Evolutionary conservation across 2,329 filamentous ascomycete species (phyloP).

Genomic region (Venturiaceae sp.): DNA sequence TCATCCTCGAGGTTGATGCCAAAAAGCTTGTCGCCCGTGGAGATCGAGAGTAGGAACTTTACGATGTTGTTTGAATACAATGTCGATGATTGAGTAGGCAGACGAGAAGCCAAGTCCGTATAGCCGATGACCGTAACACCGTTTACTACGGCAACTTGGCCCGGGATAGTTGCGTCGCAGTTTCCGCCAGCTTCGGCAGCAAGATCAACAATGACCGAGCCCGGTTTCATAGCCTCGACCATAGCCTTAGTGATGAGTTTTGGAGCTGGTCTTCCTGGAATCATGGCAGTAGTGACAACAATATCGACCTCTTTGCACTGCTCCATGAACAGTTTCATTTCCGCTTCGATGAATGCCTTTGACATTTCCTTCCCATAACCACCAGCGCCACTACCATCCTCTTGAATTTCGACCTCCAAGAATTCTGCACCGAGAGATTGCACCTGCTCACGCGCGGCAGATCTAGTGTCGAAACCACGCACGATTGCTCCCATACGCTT

Average conservation of each 20-base stretch:
- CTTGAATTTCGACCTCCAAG: slow-evolving; percentile 73
- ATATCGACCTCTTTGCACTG: slow-evolving; percentile 85
- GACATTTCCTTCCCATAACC: slow-evolving; percentile 94
- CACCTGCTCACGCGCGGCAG: slow-evolving; percentile 81
- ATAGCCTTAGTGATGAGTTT: slow-evolving; percentile 76
- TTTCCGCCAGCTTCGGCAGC: slow-evolving; percentile 84
- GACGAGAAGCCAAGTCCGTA: slow-evolving; percentile 75
- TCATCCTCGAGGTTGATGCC: slow-evolving; percentile 75
- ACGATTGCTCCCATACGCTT: slow-evolving; percentile 82
- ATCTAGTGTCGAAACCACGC: slow-evolving; percentile 80
- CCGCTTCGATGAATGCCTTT: slow-evolving; percentile 83
- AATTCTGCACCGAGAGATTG: slow-evolving; percentile 86
- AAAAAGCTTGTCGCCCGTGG: slow-evolving; percentile 67
- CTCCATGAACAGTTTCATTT: slow-evolving; percentile 87
- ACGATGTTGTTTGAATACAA: slow-evolving; percentile 92
- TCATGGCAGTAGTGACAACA: slow-evolving; percentile 85
- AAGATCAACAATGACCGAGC: slow-evolving; percentile 79
- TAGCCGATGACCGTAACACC: slow-evolving; percentile 83
- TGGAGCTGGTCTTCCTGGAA: slow-evolving; percentile 73
- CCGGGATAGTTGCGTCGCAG: slow-evolving; percentile 70
- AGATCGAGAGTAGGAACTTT: slow-evolving; percentile 76
- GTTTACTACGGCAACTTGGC: slow-evolving; percentile 59
- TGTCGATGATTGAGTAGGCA: slow-evolving; percentile 82
- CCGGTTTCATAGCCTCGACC: slow-evolving; percentile 79
- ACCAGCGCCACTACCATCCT: slow-evolving; percentile 75